Evolutionary conservation across 164 flowering plant genomes (phyloP), one percentile per base, ranked within the genome.

Genomic region (Hamamelis virginiana): DNA sequence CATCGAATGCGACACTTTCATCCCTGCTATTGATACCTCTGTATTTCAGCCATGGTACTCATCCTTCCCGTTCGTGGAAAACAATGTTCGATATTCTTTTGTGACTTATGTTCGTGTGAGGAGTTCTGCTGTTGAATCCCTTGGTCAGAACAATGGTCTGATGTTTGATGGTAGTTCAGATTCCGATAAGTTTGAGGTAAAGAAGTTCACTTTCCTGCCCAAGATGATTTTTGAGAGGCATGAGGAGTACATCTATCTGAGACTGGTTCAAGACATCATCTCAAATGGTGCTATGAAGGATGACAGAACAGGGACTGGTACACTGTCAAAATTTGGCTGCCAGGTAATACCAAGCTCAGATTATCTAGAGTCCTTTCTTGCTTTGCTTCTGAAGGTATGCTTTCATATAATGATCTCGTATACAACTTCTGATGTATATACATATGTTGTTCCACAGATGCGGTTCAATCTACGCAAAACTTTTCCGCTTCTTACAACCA

Each of bases 231-330:
- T 88, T 78, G 92, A 89, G 76, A 86, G 74, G 21, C 98, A 94
- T 75, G 92, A 91, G 66, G 98, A 94, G 83, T 84, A 78, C 62
- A 8, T 79, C 71, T 94, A 94, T 78, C 77, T 89, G 53, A 72
- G 78, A 73, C 66, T 95, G 80, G 90, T 95, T 78, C 70, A 90
- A 78, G 97, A 92, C 67, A 88, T 92, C 67, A 78, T 95, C 63
- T 79, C 84, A 13, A 81, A 74, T 82, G 97, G 97, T 47, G 76
- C 47, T 53, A 59, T 64, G 45, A 92, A 89, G 75, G 90, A 80
- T 83, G 99, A 95, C 72, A 85, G 96, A 71, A 95, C 97, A 8
- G 94, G 97, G 66, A 92, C 97, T 72, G 99, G 98, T 45, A 91
- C 96, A 27, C 64, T 90, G n/a, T 92, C 98, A 4, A 91, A 87